These are phyloP conservation scores for Suhomyces bribrorum DNA, from an alignment of 1,139 yeast genomes.

Conservation along the genomic window DNA sequence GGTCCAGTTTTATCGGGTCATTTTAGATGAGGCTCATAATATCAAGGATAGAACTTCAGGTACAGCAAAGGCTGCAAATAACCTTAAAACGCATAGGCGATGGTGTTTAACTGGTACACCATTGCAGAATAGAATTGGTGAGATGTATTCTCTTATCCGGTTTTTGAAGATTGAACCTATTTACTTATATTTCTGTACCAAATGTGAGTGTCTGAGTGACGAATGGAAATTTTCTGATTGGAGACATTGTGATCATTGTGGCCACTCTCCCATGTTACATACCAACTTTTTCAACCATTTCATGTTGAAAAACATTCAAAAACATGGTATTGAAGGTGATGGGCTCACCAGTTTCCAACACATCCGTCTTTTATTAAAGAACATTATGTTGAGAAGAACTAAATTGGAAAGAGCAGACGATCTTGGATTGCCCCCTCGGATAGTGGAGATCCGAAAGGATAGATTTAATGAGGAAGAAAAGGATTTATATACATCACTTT, in stretches of 20 bases:
- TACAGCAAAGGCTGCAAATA: constrained; percentile 89
- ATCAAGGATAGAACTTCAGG: constrained; percentile 93
- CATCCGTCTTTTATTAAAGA: constrained; percentile 69
- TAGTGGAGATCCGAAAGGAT: constrained; percentile 84
- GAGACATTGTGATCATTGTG: constrained; percentile 82
- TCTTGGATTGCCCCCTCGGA: constrained; percentile 92
- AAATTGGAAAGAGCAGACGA: constrained; percentile 96
- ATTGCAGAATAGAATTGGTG: constrained; percentile 93
- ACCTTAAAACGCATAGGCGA: constrained; percentile 65
- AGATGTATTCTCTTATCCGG: constrained; percentile 85
- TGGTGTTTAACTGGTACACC: constrained; percentile 98
- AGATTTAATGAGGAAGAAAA: constrained; percentile 91
- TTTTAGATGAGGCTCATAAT: constrained; percentile 95
- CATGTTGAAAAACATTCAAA: constrained; percentile 86
- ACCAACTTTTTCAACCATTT: constrained; percentile 94
- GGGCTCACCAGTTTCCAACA: constrained; percentile 78
- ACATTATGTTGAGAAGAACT: constrained; percentile 90
- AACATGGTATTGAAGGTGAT: constrained; percentile 75
- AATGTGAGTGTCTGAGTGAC: constrained; percentile 77
- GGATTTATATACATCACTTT: constrained; percentile 84
- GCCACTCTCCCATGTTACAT: constrained; percentile 92
- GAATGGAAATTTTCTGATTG: constrained; percentile 85
- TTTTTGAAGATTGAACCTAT: constrained; percentile 84
- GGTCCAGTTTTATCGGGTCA: constrained; percentile 81
- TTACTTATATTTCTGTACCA: constrained; percentile 85